A percentile compares a stretch with the other conserved stretches of the same genome.
phyloP scores from a whole-genome alignment of 2,329 filamentous ascomycete species.

The Plenodomus biglobosus region DNA sequence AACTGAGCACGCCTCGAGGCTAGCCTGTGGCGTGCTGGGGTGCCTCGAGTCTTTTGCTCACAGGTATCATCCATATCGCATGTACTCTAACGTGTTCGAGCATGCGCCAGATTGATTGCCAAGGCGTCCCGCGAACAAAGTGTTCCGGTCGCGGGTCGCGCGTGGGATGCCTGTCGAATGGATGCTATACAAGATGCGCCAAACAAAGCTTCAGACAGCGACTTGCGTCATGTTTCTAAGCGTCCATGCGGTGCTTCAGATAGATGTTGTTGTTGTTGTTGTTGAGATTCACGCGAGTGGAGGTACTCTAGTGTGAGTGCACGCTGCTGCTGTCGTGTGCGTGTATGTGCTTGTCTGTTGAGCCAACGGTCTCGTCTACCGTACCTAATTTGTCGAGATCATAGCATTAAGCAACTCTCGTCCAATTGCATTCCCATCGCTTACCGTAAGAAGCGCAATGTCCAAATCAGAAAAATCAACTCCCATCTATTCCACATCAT shows the following conservation, averaged over 20 bases:
- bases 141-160: neutral
- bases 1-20: conserved; percentile 23
- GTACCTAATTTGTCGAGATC: neutral
- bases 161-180: neutral
- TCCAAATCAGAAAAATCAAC: neutral
- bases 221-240: neutral
- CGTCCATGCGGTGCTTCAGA: neutral
- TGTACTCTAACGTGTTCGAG: neutral
- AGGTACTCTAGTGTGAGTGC: neutral
- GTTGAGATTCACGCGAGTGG: neutral
- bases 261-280: neutral
- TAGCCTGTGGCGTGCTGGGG: neutral
- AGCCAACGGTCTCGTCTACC: neutral
- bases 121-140: neutral
- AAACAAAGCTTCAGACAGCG: neutral
- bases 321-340: neutral
- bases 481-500: neutral
- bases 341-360: neutral
- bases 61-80: neutral
- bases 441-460: neutral
- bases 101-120: conserved; percentile 2
- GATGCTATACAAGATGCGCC: neutral
- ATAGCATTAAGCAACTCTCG: neutral
- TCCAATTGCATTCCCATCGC: neutral
- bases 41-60: neutral